Evolutionary conservation across 164 flowering plant species (phyloP).

Genomic region (Annona squamosa): DNA sequence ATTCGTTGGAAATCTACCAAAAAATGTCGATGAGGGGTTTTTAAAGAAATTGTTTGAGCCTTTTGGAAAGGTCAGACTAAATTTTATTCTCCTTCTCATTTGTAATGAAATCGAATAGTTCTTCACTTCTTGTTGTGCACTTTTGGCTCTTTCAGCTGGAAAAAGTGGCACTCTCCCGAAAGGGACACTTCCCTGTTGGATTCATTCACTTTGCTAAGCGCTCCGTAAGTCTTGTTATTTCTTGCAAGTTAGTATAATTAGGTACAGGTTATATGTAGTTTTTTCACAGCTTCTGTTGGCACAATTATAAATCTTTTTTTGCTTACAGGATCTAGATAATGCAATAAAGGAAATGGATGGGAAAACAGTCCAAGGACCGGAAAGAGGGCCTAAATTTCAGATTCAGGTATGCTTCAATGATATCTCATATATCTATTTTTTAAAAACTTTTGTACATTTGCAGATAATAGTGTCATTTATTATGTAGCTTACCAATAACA

Average conservation of each 20-base stretch:
- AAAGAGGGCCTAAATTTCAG: constrained; percentile 18
- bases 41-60: constrained; percentile 28
- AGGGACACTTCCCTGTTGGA: constrained; percentile 29
- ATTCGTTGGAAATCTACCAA: constrained; percentile 33
- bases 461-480: neutral
- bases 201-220: constrained; percentile 34
- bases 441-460: neutral
- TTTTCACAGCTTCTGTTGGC: neutral
- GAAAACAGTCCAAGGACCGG: constrained; percentile 28
- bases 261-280: too few species aligned
- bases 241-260: neutral
- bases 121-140: neutral
- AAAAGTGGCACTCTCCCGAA: constrained; percentile 34
- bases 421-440: neutral
- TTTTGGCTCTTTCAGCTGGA: constrained; percentile 28
- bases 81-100: neutral
- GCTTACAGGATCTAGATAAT: constrained; percentile 31
- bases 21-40: constrained; percentile 23
- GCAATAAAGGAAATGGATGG: constrained; percentile 35
- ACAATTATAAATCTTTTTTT: neutral
- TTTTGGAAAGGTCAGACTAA: constrained; percentile 27
- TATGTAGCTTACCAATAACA: too few species aligned
- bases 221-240: constrained; percentile 19
- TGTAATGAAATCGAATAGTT: neutral
- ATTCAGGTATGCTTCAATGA: constrained; percentile 17